Conservation (phyloP, 2,329 filamentous ascomycete genomes). For the Talaromyces sp. region DNA sequence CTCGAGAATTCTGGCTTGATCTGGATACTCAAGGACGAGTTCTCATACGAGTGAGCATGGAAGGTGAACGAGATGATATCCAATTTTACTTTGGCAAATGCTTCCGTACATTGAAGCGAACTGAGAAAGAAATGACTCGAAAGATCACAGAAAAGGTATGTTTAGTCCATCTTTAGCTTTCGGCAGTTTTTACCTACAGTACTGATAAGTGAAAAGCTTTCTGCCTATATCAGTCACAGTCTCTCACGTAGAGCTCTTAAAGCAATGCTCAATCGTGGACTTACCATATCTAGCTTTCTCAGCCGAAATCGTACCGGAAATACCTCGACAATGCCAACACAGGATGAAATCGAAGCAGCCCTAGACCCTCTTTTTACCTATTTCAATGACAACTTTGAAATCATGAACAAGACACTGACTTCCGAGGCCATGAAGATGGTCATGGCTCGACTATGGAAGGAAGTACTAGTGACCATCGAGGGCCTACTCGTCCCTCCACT, state of each 20-base stretch:
- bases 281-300: slow-evolving; percentile 67
- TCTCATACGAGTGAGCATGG: slow-evolving; percentile 92
- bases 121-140: slow-evolving; percentile 95
- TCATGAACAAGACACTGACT: slow-evolving; percentile 96
- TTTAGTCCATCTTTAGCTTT: neutral
- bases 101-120: slow-evolving; percentile 90
- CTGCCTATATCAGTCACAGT: slow-evolving; percentile 85
- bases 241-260: slow-evolving; percentile 79
- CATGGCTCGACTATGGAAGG: slow-evolving; percentile 98
- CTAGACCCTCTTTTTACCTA: slow-evolving; percentile 84
- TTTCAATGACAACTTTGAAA: slow-evolving; percentile 97
- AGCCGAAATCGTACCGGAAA: slow-evolving; percentile 50
- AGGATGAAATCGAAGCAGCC: slow-evolving; percentile 72
- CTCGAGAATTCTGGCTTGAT: slow-evolving; percentile 95
- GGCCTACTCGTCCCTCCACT: slow-evolving; percentile 84
- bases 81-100: slow-evolving; percentile 98
- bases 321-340: slow-evolving; percentile 57
- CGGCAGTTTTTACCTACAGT: neutral
- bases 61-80: slow-evolving; percentile 96
- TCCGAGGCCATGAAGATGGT: slow-evolving; percentile 96
- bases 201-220: slow-evolving; percentile 58
- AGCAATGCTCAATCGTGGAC: slow-evolving; percentile 68
- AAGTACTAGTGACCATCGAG: slow-evolving; percentile 89
- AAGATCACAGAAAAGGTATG: slow-evolving; percentile 95
- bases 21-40: slow-evolving; percentile 91